Evolutionary conservation across 2,329 filamentous ascomycete species (phyloP), one percentile per base, ranked within the genome.

Genomic region (Fusarium continuum): DNA sequence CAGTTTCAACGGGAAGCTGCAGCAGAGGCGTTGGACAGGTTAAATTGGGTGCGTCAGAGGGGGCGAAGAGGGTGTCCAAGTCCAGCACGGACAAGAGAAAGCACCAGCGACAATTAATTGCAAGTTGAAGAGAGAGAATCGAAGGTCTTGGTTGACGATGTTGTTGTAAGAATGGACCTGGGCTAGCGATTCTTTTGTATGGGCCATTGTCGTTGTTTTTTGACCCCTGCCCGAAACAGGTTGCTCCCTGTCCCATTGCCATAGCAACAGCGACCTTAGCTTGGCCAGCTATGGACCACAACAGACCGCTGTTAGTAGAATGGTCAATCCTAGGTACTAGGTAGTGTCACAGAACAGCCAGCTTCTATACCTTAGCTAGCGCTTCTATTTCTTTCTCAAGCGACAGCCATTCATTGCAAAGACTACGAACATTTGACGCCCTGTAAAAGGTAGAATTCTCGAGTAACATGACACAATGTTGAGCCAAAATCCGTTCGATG

Each of bases 211-310:
- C 29, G 55, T 59, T 59, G 55, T 59, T 59, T 58, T 59, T 34
- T 29, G 57, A 57, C 46, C 61, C 61, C 65, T 53, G 57, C 67
- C 63, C 67, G 68, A 68, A 70, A 70, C 67, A 70, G 66, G 53
- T 53, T 41, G 44, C 51, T 51, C 29, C 52, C 40, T 25, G 29
- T 39, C 39, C 20, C 20, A 56, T 70, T 61, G 60, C 46, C 58
- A 69, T 68, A 58, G 64, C 64, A 66, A 68, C 54, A 28, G 23
- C 11, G 23, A 19, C 38, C 28, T 34, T 26, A 20, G 19, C 39
- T 22, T 51, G 29, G 22, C 39, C 47, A 28, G 38, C 25, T 31
- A 29, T 32, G 26, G 29, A 49, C 43, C 55, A 57, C 23, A 57
- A 50, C 52, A 57, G 54, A 57, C 55, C 55, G 54, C 54, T 57